Conservation (phyloP, 2,329 filamentous ascomycete species). For the Fusarium equiseti region DNA sequence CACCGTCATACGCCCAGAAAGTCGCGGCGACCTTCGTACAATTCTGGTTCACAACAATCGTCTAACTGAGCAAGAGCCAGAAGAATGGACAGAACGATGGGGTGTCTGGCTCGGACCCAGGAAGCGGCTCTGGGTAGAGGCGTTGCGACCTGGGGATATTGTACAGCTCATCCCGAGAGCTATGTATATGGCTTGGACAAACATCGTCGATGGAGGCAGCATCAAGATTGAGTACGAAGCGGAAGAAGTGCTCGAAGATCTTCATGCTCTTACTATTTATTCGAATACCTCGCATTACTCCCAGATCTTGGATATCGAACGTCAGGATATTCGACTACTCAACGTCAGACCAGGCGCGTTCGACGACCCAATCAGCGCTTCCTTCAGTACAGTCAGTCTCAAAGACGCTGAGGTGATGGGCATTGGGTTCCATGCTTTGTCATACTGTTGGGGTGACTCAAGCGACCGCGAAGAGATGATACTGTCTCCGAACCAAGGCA, state of each 20-base stretch:
- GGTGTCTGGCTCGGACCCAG: slow-evolving; percentile 11
- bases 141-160: slow-evolving; percentile 15
- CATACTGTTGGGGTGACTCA: slow-evolving; percentile 35
- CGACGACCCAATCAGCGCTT: slow-evolving; percentile 14
- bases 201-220: slow-evolving; percentile 23
- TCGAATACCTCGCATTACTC: slow-evolving; percentile 15
- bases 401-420: background rate
- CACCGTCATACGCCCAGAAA: slow-evolving; percentile 24
- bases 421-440: slow-evolving; percentile 19
- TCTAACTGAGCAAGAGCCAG: slow-evolving; percentile 6
- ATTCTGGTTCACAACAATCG: slow-evolving; percentile 28
- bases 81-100: slow-evolving; percentile 6
- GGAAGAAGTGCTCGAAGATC: accelerated
- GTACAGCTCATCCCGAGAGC: slow-evolving; percentile 36
- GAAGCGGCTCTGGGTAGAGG: slow-evolving; percentile 25
- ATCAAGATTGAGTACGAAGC: slow-evolving; percentile 36
- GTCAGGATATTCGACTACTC: slow-evolving; percentile 23
- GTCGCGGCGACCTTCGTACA: slow-evolving; percentile 28
- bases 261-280: background rate
- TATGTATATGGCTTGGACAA: slow-evolving; percentile 36
- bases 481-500: background rate
- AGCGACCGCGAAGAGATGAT: slow-evolving; percentile 13
- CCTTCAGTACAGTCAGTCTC: slow-evolving; percentile 12
- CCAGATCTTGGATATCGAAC: background rate
- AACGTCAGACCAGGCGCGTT: slow-evolving; percentile 20